Base-by-base conservation (phyloP, 371 early-diverging fungal species). In the Funneliformis caledonium region DNA sequence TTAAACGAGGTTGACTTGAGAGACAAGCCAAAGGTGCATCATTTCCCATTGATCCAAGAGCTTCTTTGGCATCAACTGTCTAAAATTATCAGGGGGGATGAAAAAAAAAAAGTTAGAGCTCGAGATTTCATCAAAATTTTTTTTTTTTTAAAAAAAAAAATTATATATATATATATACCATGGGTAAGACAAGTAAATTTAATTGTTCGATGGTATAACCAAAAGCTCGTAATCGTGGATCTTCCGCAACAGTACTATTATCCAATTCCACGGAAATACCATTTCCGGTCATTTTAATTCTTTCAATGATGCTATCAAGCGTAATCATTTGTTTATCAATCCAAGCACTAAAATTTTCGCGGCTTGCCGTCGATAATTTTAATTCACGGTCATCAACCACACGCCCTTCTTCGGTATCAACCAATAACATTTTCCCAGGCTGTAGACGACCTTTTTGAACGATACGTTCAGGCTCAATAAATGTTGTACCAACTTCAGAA, bases 21-120 rank as follows among this genome's bases (percentile, higher is more conserved):
- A 98, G 86, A 88, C 98, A 98, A 8, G 99, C 98, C 42, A 98
- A 90, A 22, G 97, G 95, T 7, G 94, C 90, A 85, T 98, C 99
- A 85, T 95, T 96, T 83, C 99, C 99, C 99, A 98, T 98, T 56
- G 97, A 97, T 19, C 99, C 99, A 56, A 98, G 90, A 42, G 98
- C 94, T 85, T 98, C 99, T 85, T 97, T 97, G 72, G 97, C 98
- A 74, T 93, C 91, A 16, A 83, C 85, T 26, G 90, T 86, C 85
- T 87, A 76, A 33, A 26, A 59, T 33, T n/a, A 8, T 72, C 42
- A 37, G 72, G 26, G 10, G 80, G 48, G 11, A 67, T 26, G 60
- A 59, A n/a, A 52, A 52, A 26, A 45, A 22, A 68, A 19, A 19
- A 37, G 14, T 16, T 72, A 62, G 10, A 26, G 6, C 2, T n/a